These are phyloP conservation scores for Suillus decipiens DNA, from an alignment of 768 basidiomycete species.

Conservation along the genomic window DNA sequence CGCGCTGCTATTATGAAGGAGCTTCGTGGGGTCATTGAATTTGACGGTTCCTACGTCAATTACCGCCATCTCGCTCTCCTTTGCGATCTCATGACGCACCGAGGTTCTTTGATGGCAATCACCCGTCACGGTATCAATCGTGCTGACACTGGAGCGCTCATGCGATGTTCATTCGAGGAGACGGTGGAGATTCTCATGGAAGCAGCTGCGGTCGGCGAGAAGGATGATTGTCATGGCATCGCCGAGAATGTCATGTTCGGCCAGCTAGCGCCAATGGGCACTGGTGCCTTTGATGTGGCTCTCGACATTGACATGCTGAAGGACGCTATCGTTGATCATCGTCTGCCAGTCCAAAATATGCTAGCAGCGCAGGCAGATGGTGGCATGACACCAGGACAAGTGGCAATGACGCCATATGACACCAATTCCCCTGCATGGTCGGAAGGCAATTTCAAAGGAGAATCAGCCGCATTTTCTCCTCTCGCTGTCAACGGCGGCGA, in stretches of 20 bases:
- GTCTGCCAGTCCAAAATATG: constrained; percentile 82
- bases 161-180: constrained; percentile 99
- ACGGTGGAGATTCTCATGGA: constrained; percentile 99
- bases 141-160: constrained; percentile 97
- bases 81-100: constrained; percentile 97
- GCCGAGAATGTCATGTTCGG: constrained; percentile 99
- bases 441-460: constrained; percentile 75
- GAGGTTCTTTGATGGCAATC: constrained; percentile 94
- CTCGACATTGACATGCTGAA: constrained; percentile 98
- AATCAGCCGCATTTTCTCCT: constrained; percentile 93
- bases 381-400: constrained; percentile 89
- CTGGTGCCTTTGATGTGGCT: constrained; percentile 93
- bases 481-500: constrained; percentile 86
- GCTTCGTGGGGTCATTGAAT: constrained; percentile 93
- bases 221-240: constrained; percentile 96
- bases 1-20: constrained; percentile 94
- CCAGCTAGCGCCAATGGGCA: constrained; percentile 99
- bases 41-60: constrained; percentile 99
- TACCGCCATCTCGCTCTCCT: constrained; percentile 96
- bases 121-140: constrained; percentile 99
- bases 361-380: constrained; percentile 78
- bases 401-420: constrained; percentile 97
- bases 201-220: constrained; percentile 96
- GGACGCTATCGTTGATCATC: constrained; percentile 96
- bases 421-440: constrained; percentile 86